A percentile compares a stretch with the other conserved stretches of the same genome.
These are phyloP conservation scores for Phtheirospermum japonicum DNA, from an alignment of 257 asterid species.

Conservation along the genomic window DNA sequence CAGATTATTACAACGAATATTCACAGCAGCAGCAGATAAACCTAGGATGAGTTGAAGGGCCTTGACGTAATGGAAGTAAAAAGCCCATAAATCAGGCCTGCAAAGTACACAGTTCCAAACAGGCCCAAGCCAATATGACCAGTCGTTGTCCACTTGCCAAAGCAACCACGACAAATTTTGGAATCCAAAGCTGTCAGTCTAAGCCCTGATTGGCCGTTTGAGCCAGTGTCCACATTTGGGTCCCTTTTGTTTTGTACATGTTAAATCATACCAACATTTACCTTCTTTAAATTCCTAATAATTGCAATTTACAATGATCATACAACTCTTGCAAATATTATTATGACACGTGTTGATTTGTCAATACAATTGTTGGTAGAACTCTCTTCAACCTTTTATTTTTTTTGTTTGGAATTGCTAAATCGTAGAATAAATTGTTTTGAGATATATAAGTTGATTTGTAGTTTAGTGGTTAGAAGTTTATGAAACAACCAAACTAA, in stretches of 20 bases:
- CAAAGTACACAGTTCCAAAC: constrained; percentile 2
- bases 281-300: no score
- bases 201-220: constrained; percentile 10
- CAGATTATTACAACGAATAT: constrained; percentile 20
- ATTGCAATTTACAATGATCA: background rate
- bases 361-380: no score
- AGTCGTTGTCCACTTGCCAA: constrained; percentile 29
- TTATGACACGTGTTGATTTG: no score
- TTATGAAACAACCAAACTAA: no score
- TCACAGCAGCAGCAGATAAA: background rate
- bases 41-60: constrained; percentile 22
- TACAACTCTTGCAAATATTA: no score
- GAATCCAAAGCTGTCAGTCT: constrained; percentile 34
- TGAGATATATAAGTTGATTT: no score
- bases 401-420: no score
- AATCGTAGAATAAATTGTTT: no score
- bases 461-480: no score
- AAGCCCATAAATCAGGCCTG: constrained; percentile 29
- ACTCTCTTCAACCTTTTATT: no score
- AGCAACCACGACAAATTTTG: constrained; percentile 15
- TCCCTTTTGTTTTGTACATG: background rate
- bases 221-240: background rate
- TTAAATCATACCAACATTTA: no score
- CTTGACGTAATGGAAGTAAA: background rate
- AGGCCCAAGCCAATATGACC: constrained; percentile 29